These are phyloP conservation scores for Xylariaceae sp. DNA, from an alignment of 2,329 filamentous ascomycete species.

Conservation along the genomic window DNA sequence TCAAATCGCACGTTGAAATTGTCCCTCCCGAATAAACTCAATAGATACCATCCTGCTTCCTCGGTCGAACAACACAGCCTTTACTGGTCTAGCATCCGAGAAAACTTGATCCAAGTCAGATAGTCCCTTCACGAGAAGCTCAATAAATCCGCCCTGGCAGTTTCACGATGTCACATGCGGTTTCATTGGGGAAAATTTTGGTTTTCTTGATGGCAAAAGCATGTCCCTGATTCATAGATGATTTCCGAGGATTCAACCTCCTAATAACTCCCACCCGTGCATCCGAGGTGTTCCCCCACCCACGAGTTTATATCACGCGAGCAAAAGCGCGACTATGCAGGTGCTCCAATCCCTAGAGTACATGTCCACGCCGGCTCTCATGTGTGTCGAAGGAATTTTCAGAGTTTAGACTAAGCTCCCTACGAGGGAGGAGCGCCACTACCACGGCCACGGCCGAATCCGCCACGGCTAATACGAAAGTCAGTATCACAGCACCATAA, in stretches of 20 bases:
- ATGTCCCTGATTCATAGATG: slow-evolving; percentile 42
- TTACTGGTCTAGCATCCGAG: not conserved
- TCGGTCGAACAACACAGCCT: not conserved
- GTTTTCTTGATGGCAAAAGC: slow-evolving; percentile 39
- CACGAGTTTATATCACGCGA: slow-evolving; percentile 52
- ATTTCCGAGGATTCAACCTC: slow-evolving; percentile 41
- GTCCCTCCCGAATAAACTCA: not conserved
- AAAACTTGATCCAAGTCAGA: not conserved
- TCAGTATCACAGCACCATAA: slow-evolving; percentile 17
- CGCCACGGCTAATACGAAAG: slow-evolving; percentile 67
- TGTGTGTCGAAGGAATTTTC: slow-evolving; percentile 39
- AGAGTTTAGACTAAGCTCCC: slow-evolving; percentile 48
- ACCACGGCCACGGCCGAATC: slow-evolving; percentile 87
- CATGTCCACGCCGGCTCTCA: slow-evolving; percentile 38
- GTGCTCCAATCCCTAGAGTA: slow-evolving; percentile 44
- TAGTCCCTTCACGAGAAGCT: not conserved
- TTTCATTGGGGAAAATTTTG: slow-evolving; percentile 14
- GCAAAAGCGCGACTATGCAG: slow-evolving; percentile 51
- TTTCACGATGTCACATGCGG: not conserved
- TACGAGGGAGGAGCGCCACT: slow-evolving; percentile 75
- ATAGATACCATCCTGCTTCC: not conserved
- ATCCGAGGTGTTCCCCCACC: slow-evolving; percentile 50
- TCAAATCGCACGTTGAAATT: not conserved
- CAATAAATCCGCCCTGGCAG: not conserved
- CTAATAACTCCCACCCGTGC: slow-evolving; percentile 43